These are phyloP conservation scores for Naganishia sp. DNA, from an alignment of 1,284 basidiomycete species.

Conservation along the genomic window DNA sequence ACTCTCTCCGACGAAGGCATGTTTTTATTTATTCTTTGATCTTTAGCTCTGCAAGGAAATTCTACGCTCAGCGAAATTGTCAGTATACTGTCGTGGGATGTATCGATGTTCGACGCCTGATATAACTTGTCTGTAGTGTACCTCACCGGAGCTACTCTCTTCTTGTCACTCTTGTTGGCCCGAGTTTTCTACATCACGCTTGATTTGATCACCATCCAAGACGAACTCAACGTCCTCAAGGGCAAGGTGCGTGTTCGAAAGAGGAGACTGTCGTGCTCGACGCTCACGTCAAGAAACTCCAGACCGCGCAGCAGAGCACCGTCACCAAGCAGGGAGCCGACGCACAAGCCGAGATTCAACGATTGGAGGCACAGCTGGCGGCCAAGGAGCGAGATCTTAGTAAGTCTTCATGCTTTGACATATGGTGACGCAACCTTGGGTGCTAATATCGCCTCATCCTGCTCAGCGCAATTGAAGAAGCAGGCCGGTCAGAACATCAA, in stretches of 20 bases:
- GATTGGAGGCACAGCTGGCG: slow-evolving; percentile 64
- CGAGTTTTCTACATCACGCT: slow-evolving; percentile 89
- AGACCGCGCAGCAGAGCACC: slow-evolving; percentile 56
- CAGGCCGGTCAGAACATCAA: slow-evolving; percentile 63
- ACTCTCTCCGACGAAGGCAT: not conserved
- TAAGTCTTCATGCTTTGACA: slow-evolving; percentile 49
- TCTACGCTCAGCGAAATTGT: slow-evolving; percentile 73
- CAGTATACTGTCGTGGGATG: slow-evolving; percentile 27
- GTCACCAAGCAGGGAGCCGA: slow-evolving; percentile 43
- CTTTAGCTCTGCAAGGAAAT: slow-evolving; percentile 71
- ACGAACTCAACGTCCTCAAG: slow-evolving; percentile 81
- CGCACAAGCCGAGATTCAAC: slow-evolving; percentile 64
- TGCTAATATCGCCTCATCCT: not conserved
- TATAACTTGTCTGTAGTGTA: slow-evolving; percentile 64
- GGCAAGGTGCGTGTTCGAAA: slow-evolving; percentile 58
- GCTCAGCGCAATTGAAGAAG: slow-evolving; percentile 73
- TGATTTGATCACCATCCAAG: slow-evolving; percentile 86
- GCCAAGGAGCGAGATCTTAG: slow-evolving; percentile 69
- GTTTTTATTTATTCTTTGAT: not conserved
- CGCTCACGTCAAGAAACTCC: not conserved
- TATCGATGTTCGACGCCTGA: not conserved
- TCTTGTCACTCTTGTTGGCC: slow-evolving; percentile 89
- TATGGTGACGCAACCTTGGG: not conserved
- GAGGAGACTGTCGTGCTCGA: not conserved
- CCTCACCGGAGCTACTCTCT: slow-evolving; percentile 87